phyloP scores from a whole-genome alignment of 805 yeast genomes.

The Wickerhamomyces kurtzmanii region DNA sequence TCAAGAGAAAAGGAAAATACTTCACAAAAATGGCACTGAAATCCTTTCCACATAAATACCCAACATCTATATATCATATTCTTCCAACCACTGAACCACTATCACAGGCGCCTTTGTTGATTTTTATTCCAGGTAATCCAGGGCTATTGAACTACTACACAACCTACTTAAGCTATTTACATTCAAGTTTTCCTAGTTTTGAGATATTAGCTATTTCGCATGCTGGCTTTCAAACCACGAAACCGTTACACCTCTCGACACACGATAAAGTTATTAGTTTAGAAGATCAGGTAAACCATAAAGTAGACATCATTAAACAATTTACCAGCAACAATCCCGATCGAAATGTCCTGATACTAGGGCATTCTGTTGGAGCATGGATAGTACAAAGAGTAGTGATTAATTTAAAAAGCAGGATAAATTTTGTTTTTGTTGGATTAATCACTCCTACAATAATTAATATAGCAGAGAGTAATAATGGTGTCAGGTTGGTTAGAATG shows the following conservation, averaged over 20 bases:
- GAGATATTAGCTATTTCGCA: constrained; percentile 58
- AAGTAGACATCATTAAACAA: constrained; percentile 36
- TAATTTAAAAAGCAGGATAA: constrained; percentile 8
- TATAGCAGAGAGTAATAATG: constrained; percentile 37
- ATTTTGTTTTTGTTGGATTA: constrained; percentile 41
- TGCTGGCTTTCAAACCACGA: constrained; percentile 37
- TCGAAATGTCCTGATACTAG: constrained; percentile 36
- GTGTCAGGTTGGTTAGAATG: constrained; percentile 19
- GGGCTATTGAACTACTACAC: constrained; percentile 60
- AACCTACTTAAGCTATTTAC: constrained; percentile 37
- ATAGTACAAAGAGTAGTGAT: constrained; percentile 43
- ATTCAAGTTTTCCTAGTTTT: constrained; percentile 28
- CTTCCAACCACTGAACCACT: background rate
- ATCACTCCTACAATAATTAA: constrained; percentile 65
- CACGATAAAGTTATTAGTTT: constrained; percentile 25
- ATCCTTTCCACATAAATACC: no score
- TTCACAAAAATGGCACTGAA: no score
- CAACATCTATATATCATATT: constrained; percentile 13
- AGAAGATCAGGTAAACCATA: constrained; percentile 50
- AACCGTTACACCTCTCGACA: constrained; percentile 8
- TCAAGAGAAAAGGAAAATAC: no score
- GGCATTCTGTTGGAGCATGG: constrained; percentile 70
- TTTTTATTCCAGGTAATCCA: constrained; percentile 72
- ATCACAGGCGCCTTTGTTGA: constrained; percentile 26
- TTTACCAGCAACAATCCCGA: constrained; percentile 10